A percentile compares a stretch with the other conserved stretches of the same genome.
Evolutionary conservation across 2,329 filamentous ascomycete genomes (phyloP).

Genomic region (Dothistroma septosporum): DNA sequence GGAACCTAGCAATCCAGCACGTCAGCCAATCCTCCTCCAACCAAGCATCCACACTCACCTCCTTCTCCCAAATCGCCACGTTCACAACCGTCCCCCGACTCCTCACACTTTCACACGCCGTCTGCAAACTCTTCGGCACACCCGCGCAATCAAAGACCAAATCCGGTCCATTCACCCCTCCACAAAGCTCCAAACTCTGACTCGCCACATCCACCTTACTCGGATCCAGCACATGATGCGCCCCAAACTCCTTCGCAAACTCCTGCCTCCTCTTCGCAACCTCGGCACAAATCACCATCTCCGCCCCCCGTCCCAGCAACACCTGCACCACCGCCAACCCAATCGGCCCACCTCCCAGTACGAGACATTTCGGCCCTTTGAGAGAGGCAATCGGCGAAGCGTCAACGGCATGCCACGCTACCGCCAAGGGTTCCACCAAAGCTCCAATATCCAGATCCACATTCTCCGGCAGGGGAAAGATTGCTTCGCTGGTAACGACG

Average conservation of each 20-base stretch:
- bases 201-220: constrained; percentile 48
- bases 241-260: constrained; percentile 54
- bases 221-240: constrained; percentile 53
- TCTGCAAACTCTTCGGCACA: constrained; percentile 43
- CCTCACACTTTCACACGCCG: constrained; percentile 49
- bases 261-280: constrained; percentile 49
- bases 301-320: constrained; percentile 52
- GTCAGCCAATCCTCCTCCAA: background rate
- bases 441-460: constrained; percentile 54
- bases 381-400: constrained; percentile 43
- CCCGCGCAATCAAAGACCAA: constrained; percentile 61
- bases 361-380: constrained; percentile 47
- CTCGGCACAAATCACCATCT: constrained; percentile 57
- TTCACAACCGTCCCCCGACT: constrained; percentile 58
- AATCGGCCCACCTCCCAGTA: constrained; percentile 61
- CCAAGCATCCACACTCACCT: constrained; percentile 14
- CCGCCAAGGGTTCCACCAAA: constrained; percentile 59
- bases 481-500: constrained; percentile 47
- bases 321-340: constrained; percentile 56
- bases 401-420: constrained; percentile 61
- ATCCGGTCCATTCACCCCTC: constrained; percentile 49
- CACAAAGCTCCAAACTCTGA: constrained; percentile 45
- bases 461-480: constrained; percentile 50
- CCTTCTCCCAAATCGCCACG: constrained; percentile 61
- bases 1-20: constrained; percentile 31